Evolutionary conservation across 768 basidiomycete species (phyloP), one percentile per base, ranked within the genome.

Genomic region (Suillus discolor): DNA sequence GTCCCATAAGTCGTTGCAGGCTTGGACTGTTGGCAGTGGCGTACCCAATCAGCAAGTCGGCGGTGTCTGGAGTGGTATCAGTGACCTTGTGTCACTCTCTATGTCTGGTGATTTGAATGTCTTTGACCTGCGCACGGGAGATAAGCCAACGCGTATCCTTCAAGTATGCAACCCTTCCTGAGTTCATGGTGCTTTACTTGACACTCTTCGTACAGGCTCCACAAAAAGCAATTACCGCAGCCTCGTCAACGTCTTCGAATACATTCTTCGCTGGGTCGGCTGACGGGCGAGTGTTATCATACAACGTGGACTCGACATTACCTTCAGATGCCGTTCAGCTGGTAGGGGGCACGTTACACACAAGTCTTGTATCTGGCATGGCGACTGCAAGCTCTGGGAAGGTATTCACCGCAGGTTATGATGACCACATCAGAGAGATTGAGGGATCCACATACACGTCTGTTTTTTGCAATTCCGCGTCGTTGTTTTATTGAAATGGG

Each of bases 41-140:
- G 78, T 97, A 36, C 79, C 83, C 36, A 79, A 91, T 69, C 96
- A 98, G 73, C 96, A 98, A 80, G 83, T 93, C 34, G 96, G 96
- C 36, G 92, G 91, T 69, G 86, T 87, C n/a, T 97, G 94, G 93
- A 89, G 82, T 62, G 86, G 85, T 49, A 80, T 85, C 39, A 83
- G 83, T 62, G 84, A 87, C 65, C 87, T 97, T 62, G 88, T 94
- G 44, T 96, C 94, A 5, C 79, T 98, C 34, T 95, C 94, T 0
- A 79, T 97, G 69, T 88, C 87, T 0, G 95, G 96, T 16, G 85
- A 88, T 63, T 81, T 99, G 63, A 93, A 91, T 70, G 74, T 97
- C 18, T 87, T 97, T 73, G 96, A 98, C 74, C 84, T 86, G 31
- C 84, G 95, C 53, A 80, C 80, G 11, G 85, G 84, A 1, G 83